Evolutionary conservation across 768 basidiomycete genomes (phyloP).

Genomic region (Leccinum olivaceopallidum): DNA sequence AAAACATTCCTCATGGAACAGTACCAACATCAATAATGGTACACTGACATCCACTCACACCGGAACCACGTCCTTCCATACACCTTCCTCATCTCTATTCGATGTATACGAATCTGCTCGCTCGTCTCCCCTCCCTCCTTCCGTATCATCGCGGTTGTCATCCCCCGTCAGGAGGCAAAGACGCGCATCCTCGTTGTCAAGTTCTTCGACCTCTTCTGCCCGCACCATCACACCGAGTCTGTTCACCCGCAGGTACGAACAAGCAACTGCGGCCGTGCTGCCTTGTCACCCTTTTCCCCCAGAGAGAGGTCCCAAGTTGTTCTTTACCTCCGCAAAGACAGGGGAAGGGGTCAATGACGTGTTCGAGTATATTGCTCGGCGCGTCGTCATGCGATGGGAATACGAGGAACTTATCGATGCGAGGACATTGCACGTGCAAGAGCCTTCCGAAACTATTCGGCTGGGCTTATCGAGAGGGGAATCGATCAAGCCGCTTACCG

Average conservation of each 20-base stretch:
- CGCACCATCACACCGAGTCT: constrained; percentile 62
- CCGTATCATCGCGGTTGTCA: constrained; percentile 29
- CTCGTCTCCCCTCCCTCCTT: constrained; percentile 52
- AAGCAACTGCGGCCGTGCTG: constrained; percentile 13
- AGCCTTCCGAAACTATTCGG: constrained; percentile 39
- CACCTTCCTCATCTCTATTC: constrained; percentile 76
- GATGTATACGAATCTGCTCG: constrained; percentile 62
- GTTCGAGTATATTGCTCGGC: constrained; percentile 72
- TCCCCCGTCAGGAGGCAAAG: constrained; percentile 30
- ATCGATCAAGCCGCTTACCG: constrained; percentile 7
- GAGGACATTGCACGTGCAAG: constrained; percentile 41
- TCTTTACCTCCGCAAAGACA: constrained; percentile 79
- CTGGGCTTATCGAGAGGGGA: constrained; percentile 27
- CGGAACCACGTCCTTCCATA: constrained; percentile 67
- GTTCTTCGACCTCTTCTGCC: constrained; percentile 37
- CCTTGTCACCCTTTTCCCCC: constrained; percentile 27
- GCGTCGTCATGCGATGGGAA: constrained; percentile 65
- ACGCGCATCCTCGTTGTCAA: constrained; percentile 41
- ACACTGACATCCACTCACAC: constrained; percentile 62
- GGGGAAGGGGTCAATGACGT: constrained; percentile 70
- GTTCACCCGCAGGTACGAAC: constrained; percentile 40
- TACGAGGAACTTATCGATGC: constrained; percentile 61
- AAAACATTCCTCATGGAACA: constrained; percentile 48
- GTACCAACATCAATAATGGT: constrained; percentile 42
- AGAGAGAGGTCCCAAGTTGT: constrained; percentile 61